phyloP scores from a whole-genome alignment of 352 stramenopile genomes.

The Phytophthora kernoviae region DNA sequence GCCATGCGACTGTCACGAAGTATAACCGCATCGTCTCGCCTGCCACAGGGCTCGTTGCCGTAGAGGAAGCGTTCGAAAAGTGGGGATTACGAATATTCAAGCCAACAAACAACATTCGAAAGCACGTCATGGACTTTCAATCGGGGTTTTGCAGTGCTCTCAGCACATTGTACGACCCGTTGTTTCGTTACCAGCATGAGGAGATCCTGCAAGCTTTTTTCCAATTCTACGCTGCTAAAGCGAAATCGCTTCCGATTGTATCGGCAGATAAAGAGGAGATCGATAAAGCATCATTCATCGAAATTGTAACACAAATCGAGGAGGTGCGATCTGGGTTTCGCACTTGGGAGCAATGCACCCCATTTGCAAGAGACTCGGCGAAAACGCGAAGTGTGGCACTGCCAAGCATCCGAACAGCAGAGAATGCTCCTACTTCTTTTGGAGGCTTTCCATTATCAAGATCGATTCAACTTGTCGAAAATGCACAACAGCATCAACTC shows the following conservation, averaged over 20 bases:
- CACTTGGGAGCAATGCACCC: constrained; percentile 52
- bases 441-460: constrained; percentile 7
- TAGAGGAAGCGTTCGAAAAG: constrained; percentile 59
- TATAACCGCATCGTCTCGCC: constrained; percentile 41
- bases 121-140: constrained; percentile 65
- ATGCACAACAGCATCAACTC: constrained; percentile 52
- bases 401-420: constrained; percentile 8
- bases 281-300: constrained; percentile 48
- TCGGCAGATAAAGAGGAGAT: constrained; percentile 42
- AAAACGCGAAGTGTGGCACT: not conserved
- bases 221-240: constrained; percentile 23
- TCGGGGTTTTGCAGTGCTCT: constrained; percentile 56
- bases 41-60: constrained; percentile 49
- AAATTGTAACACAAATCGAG: constrained; percentile 65
- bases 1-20: constrained; percentile 30
- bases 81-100: constrained; percentile 62
- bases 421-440: constrained; percentile 5
- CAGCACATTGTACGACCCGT: constrained; percentile 48
- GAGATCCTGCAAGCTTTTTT: constrained; percentile 47
- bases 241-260: not conserved
- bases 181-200: constrained; percentile 66
- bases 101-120: constrained; percentile 39
- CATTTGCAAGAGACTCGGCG: constrained; percentile 3
- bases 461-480: constrained; percentile 43
- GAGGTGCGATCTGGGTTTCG: constrained; percentile 50